Conservation (phyloP, 176 grass and related monocot species). For the Oryza rufipogon region DNA sequence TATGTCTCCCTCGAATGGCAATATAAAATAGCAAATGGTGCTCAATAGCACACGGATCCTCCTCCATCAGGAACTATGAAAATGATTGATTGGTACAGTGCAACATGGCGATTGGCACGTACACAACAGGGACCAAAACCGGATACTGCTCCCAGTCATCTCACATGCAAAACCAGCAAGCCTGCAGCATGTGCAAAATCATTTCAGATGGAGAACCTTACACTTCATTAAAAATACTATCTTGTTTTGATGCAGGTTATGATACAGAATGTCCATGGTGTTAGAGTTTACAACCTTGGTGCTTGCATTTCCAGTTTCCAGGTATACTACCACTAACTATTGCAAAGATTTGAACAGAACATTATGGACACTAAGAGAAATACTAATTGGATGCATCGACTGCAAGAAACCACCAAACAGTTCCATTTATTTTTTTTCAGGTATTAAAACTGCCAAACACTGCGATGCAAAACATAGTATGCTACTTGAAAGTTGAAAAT, state of each 20-base stretch:
- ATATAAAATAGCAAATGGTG: neutral
- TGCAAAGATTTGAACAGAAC: neutral
- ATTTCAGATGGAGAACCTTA: constrained; percentile 11
- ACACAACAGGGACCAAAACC: constrained; percentile 1
- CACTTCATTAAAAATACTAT: constrained; percentile 1
- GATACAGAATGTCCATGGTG: too few species aligned
- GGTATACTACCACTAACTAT: neutral
- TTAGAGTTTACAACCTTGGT: neutral
- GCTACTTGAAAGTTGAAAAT: neutral
- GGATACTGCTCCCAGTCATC: constrained; percentile 23
- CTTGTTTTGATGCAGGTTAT: neutral
- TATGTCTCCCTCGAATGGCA: neutral
- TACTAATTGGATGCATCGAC: neutral
- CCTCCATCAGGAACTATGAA: constrained; percentile 20
- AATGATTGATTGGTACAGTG: neutral
- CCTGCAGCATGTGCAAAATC: constrained; percentile 43
- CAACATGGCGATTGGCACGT: neutral
- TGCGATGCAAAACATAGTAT: neutral
- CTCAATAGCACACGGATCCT: constrained; percentile 15
- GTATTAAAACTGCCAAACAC: neutral
- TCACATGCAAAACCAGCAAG: constrained; percentile 46
- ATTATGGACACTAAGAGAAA: constrained; percentile 7
- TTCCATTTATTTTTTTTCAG: constrained; percentile 5
- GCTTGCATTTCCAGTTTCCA: neutral
- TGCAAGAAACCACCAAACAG: neutral